Evolutionary conservation across 2,329 filamentous ascomycete species (phyloP).

Genomic region (Cordyceps militaris): DNA sequence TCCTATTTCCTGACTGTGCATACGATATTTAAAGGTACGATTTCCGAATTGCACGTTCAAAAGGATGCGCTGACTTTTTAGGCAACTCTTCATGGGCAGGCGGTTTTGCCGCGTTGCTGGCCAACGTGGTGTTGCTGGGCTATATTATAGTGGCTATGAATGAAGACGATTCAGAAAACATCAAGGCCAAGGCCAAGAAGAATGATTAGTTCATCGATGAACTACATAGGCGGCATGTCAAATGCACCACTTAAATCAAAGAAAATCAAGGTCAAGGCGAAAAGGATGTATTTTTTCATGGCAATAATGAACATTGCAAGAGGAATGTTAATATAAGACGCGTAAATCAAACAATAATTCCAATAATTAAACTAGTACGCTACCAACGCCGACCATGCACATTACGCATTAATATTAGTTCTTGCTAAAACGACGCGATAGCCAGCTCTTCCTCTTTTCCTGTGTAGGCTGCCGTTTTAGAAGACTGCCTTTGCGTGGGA

Average conservation of each 20-base stretch:
- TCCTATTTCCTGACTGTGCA: slow-evolving; percentile 81
- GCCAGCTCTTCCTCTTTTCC: slow-evolving; percentile 87
- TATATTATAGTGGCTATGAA: slow-evolving; percentile 89
- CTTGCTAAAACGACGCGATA: slow-evolving; percentile 74
- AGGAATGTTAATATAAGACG: not conserved
- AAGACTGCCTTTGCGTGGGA: slow-evolving; percentile 25
- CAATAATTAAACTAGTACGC: slow-evolving; percentile 17
- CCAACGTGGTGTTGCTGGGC: slow-evolving; percentile 83
- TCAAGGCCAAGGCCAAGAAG: slow-evolving; percentile 36
- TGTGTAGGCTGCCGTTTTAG: slow-evolving; percentile 23
- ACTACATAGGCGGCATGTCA: no score
- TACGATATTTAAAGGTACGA: slow-evolving; percentile 66
- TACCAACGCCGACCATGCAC: slow-evolving; percentile 23
- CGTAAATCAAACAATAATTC: slow-evolving; percentile 11
- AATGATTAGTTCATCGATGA: slow-evolving; percentile 35
- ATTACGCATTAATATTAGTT: slow-evolving; percentile 21
- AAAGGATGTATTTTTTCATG: not conserved
- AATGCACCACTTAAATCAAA: no score
- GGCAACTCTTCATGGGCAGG: slow-evolving; percentile 87
- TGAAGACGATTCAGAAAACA: slow-evolving; percentile 60
- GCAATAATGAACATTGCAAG: not conserved
- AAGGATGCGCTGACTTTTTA: slow-evolving; percentile 28
- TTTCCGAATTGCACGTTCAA: not conserved
- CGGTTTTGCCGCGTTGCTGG: slow-evolving; percentile 76
- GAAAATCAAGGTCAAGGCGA: not conserved